phyloP scores from a whole-genome alignment of 2,329 filamentous ascomycete species.

The Colletotrichum lini region DNA sequence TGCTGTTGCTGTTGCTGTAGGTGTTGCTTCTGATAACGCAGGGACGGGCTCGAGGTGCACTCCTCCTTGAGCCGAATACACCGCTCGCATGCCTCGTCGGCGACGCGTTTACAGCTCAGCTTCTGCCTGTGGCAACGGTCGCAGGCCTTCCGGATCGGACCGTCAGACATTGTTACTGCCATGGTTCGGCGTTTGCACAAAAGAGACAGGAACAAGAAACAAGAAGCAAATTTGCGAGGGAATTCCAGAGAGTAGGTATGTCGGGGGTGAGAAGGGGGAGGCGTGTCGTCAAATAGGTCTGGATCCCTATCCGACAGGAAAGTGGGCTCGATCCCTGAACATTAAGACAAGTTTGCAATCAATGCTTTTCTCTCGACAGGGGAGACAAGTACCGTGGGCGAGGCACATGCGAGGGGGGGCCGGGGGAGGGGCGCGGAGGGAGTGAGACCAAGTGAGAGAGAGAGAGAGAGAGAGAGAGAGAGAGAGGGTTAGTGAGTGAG shows the following conservation, averaged over 20 bases:
- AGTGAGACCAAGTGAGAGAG: no score
- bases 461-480: no score
- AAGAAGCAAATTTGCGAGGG: conserved; percentile 39
- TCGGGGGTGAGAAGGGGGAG: conserved; percentile 33
- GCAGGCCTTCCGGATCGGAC: conserved; percentile 60
- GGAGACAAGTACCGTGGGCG: conserved; percentile 22
- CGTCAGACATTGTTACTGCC: conserved; percentile 55
- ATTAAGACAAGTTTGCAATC: conserved; percentile 32
- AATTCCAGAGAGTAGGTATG: conserved; percentile 30
- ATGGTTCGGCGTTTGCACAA: conserved; percentile 40
- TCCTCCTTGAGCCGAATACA: conserved; percentile 58
- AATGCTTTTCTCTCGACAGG: conserved; percentile 21
- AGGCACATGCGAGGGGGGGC: background rate
- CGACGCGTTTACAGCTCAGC: conserved; percentile 60
- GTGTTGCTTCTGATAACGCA: conserved; percentile 54
- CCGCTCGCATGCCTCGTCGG: conserved; percentile 58
- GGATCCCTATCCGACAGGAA: conserved; percentile 19
- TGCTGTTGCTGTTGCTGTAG: background rate
- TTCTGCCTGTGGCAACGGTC: conserved; percentile 64
- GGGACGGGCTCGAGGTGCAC: conserved; percentile 61
- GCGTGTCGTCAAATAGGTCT: conserved; percentile 41
- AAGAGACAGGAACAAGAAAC: conserved; percentile 8
- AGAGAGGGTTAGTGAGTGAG: no score
- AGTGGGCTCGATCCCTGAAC: conserved; percentile 30
- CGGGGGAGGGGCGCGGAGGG: no score